Conservation (phyloP, 768 basidiomycete species). For the Termitomyces sp. region DNA sequence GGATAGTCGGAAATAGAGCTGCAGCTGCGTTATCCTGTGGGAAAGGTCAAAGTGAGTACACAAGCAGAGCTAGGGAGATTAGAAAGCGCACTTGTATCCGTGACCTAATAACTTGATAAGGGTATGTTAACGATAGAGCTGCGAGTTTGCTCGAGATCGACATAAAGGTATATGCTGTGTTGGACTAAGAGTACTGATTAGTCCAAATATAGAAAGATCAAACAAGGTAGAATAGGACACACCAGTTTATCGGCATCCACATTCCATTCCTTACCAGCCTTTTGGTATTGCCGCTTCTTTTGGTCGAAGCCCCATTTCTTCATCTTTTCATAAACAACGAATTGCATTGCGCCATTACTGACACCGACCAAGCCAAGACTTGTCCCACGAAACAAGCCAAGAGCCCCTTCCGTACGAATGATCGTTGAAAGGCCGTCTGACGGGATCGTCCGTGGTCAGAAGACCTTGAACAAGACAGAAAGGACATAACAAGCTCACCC, state of each 20-base stretch:
- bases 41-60: neutral
- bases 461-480: neutral
- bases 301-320: constrained; percentile 84
- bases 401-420: constrained; percentile 64
- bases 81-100: constrained; percentile 70
- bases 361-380: constrained; percentile 87
- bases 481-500: constrained; percentile 41
- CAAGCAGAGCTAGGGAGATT: neutral
- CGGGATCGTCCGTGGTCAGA: neutral
- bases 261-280: constrained; percentile 59
- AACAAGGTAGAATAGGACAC: constrained; percentile 22
- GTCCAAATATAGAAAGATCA: neutral
- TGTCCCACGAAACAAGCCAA: constrained; percentile 86
- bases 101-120: constrained; percentile 95
- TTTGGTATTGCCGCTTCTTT: constrained; percentile 59
- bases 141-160: constrained; percentile 86
- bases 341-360: constrained; percentile 92
- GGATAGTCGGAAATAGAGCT: constrained; percentile 78
- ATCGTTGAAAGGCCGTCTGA: constrained; percentile 68
- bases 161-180: constrained; percentile 86
- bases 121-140: constrained; percentile 85
- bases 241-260: constrained; percentile 84
- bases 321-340: constrained; percentile 95
- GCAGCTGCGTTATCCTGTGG: constrained; percentile 59
- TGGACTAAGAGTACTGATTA: constrained; percentile 52